Evolutionary conservation across 2,329 filamentous ascomycete genomes (phyloP).

Genomic region (Cercospora citrullina): DNA sequence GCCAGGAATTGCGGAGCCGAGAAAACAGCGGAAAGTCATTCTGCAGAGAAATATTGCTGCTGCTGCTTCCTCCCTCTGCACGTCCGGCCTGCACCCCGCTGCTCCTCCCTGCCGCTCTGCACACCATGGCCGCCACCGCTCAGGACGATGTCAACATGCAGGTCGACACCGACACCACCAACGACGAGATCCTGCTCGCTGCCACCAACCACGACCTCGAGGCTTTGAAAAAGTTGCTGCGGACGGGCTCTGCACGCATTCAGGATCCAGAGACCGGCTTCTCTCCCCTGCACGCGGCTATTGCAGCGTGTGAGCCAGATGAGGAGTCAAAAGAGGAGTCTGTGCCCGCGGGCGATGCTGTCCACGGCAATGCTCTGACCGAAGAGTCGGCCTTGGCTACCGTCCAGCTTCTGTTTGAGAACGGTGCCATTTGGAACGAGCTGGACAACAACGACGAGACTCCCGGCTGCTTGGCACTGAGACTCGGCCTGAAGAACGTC

Average conservation of each 20-base stretch:
- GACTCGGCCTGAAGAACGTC: constrained; percentile 66
- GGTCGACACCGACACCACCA: constrained; percentile 47
- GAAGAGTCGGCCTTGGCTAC: constrained; percentile 66
- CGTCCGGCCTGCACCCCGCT: constrained; percentile 4
- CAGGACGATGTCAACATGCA: constrained; percentile 27
- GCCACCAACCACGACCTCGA: constrained; percentile 67
- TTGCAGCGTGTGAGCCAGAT: constrained; percentile 60
- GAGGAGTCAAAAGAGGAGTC: constrained; percentile 39
- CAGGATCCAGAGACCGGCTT: constrained; percentile 84
- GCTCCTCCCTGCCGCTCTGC: background rate
- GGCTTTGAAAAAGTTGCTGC: constrained; percentile 68
- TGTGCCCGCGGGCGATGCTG: constrained; percentile 37
- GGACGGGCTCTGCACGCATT: constrained; percentile 64
- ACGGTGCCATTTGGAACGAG: constrained; percentile 97
- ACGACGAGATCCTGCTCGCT: constrained; percentile 64
- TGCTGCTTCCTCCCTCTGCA: background rate
- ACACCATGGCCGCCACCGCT: background rate
- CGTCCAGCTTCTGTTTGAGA: constrained; percentile 74
- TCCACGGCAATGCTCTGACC: constrained; percentile 38
- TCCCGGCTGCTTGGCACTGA: constrained; percentile 78
- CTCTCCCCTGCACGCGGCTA: constrained; percentile 85
- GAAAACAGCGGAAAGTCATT: background rate
- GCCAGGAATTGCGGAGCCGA: constrained; percentile 6
- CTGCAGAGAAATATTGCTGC: constrained; percentile 5
- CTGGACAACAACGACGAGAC: constrained; percentile 84